Conservation (phyloP, 805 yeast genomes). For the Kodamaea jinghongensis region DNA sequence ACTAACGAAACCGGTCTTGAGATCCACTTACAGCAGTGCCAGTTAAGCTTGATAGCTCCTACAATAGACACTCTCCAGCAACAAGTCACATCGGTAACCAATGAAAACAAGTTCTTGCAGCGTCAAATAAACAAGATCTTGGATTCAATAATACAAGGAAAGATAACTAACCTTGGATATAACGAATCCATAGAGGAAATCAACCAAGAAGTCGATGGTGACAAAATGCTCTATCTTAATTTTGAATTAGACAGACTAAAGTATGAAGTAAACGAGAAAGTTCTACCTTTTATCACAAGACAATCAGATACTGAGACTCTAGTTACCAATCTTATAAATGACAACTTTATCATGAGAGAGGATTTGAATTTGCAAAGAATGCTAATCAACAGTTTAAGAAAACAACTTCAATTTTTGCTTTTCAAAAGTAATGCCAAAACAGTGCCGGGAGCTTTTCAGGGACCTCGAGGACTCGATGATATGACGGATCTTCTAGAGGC, state of each 20-base stretch:
- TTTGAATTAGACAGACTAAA: conserved; percentile 45
- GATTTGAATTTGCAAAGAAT: conserved; percentile 46
- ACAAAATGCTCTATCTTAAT: conserved; percentile 29
- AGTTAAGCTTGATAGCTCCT: conserved; percentile 29
- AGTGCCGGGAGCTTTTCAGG: conserved; percentile 9
- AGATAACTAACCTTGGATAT: conserved; percentile 49
- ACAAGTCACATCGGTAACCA: conserved; percentile 24
- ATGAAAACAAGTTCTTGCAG: conserved; percentile 41
- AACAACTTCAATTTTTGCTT: conserved; percentile 49
- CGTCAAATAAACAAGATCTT: conserved; percentile 44
- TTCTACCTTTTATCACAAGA: conserved; percentile 32
- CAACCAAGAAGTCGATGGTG: conserved; percentile 25
- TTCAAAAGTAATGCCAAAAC: conserved; percentile 36
- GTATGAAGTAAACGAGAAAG: conserved; percentile 39
- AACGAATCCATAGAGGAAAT: conserved; percentile 48
- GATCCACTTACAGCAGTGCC: conserved; percentile 34
- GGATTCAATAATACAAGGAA: conserved; percentile 49
- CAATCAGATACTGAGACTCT: conserved; percentile 24
- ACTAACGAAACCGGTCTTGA: conserved; percentile 34
- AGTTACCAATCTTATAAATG: conserved; percentile 33
- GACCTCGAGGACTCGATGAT: conserved; percentile 5
- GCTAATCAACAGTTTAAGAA: conserved; percentile 44
- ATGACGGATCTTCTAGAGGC: conserved; percentile 24
- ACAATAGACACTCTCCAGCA: conserved; percentile 19
- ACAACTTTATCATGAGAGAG: conserved; percentile 41